Percentiles rank a stretch among this genome's conserved stretches.
Conservation (phyloP, 1,139 yeast species). For the Candida pseudoviswanathii region DNA sequence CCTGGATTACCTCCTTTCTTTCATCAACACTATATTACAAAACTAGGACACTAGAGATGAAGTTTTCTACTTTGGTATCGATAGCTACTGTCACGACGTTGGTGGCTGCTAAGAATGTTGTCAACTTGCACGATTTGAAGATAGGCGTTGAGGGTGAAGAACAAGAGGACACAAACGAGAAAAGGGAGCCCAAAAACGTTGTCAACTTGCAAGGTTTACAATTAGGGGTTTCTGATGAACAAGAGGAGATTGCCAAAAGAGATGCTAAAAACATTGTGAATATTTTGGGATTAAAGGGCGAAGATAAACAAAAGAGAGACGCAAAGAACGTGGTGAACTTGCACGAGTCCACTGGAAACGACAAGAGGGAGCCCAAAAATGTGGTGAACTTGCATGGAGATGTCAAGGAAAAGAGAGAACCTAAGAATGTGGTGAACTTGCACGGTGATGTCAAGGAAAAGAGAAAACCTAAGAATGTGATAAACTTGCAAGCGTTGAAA, state of each 20-base stretch:
- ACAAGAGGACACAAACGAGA: conserved; percentile 14
- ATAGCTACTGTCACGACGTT: conserved; percentile 8
- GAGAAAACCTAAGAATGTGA: conserved; percentile 6
- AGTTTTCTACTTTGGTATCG: conserved; percentile 8
- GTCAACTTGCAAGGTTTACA: conserved; percentile 18
- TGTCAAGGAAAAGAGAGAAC: conserved; percentile 18
- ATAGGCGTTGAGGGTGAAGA: conserved; percentile 6
- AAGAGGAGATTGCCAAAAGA: conserved; percentile 17
- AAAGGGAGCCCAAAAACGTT: conserved; percentile 22
- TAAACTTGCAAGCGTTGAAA: not conserved
- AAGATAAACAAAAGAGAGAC: too few species aligned
- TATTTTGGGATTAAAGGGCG: conserved; percentile 8
- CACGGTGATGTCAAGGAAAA: conserved; percentile 4
- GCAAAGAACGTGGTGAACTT: too few species aligned
- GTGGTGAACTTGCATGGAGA: not conserved
- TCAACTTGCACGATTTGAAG: conserved; percentile 15
- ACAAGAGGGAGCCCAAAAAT: conserved; percentile 22
- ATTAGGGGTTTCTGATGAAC: conserved; percentile 5
- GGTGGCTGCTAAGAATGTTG: conserved; percentile 20
- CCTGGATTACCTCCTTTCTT: not conserved
- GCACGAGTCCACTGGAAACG: not conserved
- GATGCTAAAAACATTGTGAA: conserved; percentile 23
- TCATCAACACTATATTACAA: not conserved
- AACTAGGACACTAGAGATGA: conserved; percentile 7
- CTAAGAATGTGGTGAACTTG: conserved; percentile 20